Base-by-base conservation (phyloP, 257 asterid species). In the Cruciata laevipes region DNA sequence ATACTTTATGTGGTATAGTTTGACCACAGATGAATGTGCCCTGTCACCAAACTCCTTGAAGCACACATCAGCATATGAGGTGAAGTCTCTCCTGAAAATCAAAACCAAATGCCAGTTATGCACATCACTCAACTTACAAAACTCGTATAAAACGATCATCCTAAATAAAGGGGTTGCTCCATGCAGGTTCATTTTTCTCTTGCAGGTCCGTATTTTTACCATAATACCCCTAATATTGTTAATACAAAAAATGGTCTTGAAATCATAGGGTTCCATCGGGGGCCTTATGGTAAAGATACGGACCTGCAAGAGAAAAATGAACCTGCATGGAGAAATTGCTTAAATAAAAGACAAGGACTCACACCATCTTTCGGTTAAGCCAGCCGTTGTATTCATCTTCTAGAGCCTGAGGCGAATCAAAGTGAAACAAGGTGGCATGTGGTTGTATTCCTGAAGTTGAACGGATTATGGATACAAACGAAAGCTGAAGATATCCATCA, bases 41-140 rank as follows among this genome's bases (percentile, higher is more conserved):
- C 93, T 68, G 73, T 84, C 86, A 17, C 93, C 93, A 56, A 83
- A 86, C 47, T 82, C 89, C 72, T 75, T 75, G 65, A 86, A 84
- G 74, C 89, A 86, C 60, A 80, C 85, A 44, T 84, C 83, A 13
- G 83, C 86, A 59, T 73, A 86, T 40, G 72, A 69, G 2, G 61
- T 67, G 73, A 86, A 86, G 73, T 84, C 93, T 69, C 81, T 75
- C 80, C 93, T 83, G 79, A 73, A 70, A 11, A 35, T 16, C 49
- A 61, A 47, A 27, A 8, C 12, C 18, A 35, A 47, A 13, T 7
- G 2, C 10, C 5, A 3, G 4, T 40, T 12, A 53, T 2, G 49
- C 1, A 40, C 11, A 11, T 61, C 37, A 10, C 21, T 3, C 51
- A 16, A 24, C 18, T n/a, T n/a, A 25, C 53, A 76, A 30, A 38